These are phyloP conservation scores for Hibiscus tridactylites DNA, from an alignment of 345 rosid genomes.

Conservation along the genomic window DNA sequence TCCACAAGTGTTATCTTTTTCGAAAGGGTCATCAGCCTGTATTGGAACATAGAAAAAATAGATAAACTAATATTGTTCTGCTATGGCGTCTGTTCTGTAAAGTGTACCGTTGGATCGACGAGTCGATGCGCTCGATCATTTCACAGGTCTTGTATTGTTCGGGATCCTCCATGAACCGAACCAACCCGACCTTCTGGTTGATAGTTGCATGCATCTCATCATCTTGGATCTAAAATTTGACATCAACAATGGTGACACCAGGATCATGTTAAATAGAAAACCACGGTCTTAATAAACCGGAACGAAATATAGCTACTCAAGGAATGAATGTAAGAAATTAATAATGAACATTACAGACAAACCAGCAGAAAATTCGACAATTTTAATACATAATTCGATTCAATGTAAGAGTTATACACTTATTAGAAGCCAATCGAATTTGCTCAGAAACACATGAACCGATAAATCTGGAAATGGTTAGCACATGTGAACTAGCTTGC, in stretches of 20 bases:
- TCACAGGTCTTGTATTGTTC: constrained; percentile 85
- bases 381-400: not conserved
- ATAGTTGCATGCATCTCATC: constrained; percentile 92
- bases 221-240: constrained; percentile 69
- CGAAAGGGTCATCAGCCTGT: constrained; percentile 74
- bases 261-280: not conserved
- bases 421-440: constrained; percentile 58
- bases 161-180: constrained; percentile 91
- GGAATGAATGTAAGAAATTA: constrained; percentile 1
- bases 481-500: constrained; percentile 34
- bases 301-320: constrained; percentile 48
- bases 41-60: not conserved
- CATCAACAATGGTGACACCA: not conserved
- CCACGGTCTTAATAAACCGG: constrained; percentile 6
- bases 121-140: constrained; percentile 76
- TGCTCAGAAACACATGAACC: constrained; percentile 51
- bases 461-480: constrained; percentile 46
- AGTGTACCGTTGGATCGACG: constrained; percentile 74
- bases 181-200: constrained; percentile 99
- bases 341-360: not conserved
- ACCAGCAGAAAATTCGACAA: not conserved
- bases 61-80: too few species aligned
- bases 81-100: not conserved
- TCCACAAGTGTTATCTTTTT: constrained; percentile 72
- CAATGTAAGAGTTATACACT: constrained; percentile 38